Base-by-base conservation (phyloP, 192 early-diverging fungal species). In the Coemansia asiatica region DNA sequence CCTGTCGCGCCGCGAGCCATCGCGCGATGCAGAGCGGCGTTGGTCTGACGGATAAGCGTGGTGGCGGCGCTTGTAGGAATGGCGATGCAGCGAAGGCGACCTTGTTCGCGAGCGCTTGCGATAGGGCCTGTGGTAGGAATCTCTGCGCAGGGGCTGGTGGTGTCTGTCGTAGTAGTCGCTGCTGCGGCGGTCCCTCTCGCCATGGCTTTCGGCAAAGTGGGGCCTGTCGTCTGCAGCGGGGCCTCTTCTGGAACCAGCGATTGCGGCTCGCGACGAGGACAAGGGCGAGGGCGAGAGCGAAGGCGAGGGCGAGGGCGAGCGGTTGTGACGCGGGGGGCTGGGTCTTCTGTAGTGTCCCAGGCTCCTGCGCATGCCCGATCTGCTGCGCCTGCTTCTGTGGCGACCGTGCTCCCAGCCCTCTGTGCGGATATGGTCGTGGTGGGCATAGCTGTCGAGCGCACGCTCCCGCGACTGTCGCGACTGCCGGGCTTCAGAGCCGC, bases 51-150 rank as follows among this genome's bases (percentile, higher is more conserved):
- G 27, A 9, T 19, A 48, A 50, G 22, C 50, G n/a, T 67, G 60
- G 25, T 62, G 40, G 16, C 21, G 25, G 6, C 64, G 71, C 55
- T 61, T 72, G 26, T 67, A 35, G 25, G 19, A n/a, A 5, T 40
- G 46, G 46, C 66, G 64, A n/a, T 44, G 54, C 10, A 31, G 23
- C 19, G 64, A 57, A 16, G 44, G 40, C 18, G 71, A 67, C 22
- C 64, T 59, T 29, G 71, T 58, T 21, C 71, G 64, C 10, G 64
- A 66, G 29, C 71, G 64, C 40, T 72, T 72, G 16, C 28, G 40
- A 26, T 40, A 46, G 8, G 64, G 4, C 4, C 56, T 23, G 18
- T 59, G 22, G 57, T 67, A 60, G 6, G 19, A 21, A 16, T 67
- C 29, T 22, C 49, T 56, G 28, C 65, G 56, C 31, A 36, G 46